These are phyloP conservation scores for Tulasnella sp. DNA, from an alignment of 768 basidiomycete genomes.

Conservation along the genomic window DNA sequence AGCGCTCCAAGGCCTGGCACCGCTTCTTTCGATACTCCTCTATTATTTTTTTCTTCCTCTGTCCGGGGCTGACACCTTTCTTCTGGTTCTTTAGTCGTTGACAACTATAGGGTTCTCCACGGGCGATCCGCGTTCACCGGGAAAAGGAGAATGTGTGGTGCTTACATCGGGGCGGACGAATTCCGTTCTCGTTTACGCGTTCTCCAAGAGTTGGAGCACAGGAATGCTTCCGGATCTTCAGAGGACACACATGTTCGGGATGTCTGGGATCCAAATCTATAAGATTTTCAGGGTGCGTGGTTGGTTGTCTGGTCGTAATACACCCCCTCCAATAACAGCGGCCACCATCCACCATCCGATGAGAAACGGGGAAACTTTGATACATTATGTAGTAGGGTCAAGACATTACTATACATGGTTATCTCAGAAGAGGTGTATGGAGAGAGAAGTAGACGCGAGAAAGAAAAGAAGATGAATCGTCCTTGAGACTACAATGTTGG, in stretches of 20 bases:
- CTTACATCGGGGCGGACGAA: conserved; percentile 91
- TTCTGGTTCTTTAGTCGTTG: conserved; percentile 60
- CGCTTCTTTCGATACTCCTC: conserved; percentile 20
- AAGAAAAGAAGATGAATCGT: neutral
- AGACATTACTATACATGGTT: conserved; percentile 10
- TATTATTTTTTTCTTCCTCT: neutral
- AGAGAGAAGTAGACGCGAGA: neutral
- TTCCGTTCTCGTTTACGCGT: conserved; percentile 70
- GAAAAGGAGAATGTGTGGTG: conserved; percentile 90
- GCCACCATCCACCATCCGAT: neutral
- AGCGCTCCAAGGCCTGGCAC: conserved; percentile 14
- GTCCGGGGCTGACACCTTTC: neutral
- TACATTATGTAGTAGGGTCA: conserved; percentile 14
- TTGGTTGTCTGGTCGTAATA: neutral
- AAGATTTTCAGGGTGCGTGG: neutral
- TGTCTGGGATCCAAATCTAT: conserved; percentile 31
- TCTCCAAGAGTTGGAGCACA: conserved; percentile 38
- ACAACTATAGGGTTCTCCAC: conserved; percentile 93
- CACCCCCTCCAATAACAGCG: neutral
- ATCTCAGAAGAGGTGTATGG: neutral
- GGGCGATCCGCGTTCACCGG: conserved; percentile 92
- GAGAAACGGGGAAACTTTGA: neutral
- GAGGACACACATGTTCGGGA: neutral
- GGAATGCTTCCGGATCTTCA: neutral
- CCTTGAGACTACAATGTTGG: neutral